These are phyloP conservation scores for Berkeleyomyces rouxiae DNA, from an alignment of 2,329 filamentous ascomycete species.

Conservation along the genomic window DNA sequence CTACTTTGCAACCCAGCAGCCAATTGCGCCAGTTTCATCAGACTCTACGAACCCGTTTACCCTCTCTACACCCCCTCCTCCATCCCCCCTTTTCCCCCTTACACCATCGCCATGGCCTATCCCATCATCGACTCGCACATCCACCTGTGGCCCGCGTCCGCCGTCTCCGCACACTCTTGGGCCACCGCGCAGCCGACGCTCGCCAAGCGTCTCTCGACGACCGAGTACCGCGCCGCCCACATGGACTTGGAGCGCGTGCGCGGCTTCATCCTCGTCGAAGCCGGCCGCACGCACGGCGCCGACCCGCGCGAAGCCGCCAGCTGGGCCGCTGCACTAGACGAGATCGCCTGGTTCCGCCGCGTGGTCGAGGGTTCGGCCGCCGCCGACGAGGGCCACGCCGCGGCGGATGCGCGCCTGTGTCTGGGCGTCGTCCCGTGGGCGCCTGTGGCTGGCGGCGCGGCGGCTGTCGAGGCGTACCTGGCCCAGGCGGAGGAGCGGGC, in stretches of 20 bases:
- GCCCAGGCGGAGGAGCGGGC: slow-evolving; percentile 40
- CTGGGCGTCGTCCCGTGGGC: slow-evolving; percentile 70
- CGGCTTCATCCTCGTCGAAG: slow-evolving; percentile 72
- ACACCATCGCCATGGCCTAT: slow-evolving; percentile 21
- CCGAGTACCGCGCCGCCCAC: slow-evolving; percentile 41
- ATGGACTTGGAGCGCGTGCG: slow-evolving; percentile 28
- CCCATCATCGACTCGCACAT: slow-evolving; percentile 80
- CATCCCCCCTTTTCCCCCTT: neutral
- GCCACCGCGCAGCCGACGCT: slow-evolving; percentile 42
- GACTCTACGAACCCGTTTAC: neutral
- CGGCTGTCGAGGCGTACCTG: slow-evolving; percentile 49
- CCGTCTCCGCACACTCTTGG: slow-evolving; percentile 55
- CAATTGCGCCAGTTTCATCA: no score
- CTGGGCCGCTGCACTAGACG: slow-evolving; percentile 53
- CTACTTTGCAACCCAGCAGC: no score
- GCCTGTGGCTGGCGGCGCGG: slow-evolving; percentile 51
- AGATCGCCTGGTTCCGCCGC: slow-evolving; percentile 51
- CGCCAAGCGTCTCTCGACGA: slow-evolving; percentile 44
- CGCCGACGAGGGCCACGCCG: slow-evolving; percentile 40
- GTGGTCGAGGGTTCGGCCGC: slow-evolving; percentile 44
- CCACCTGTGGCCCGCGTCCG: slow-evolving; percentile 63
- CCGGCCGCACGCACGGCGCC: slow-evolving; percentile 52
- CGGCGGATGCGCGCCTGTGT: slow-evolving; percentile 34
- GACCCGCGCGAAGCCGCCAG: slow-evolving; percentile 30
- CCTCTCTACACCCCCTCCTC: neutral